Percentiles rank a stretch among this genome's conserved stretches.
Conservation (phyloP, 1,139 yeast genomes). For the Yamadazyma mexicana region DNA sequence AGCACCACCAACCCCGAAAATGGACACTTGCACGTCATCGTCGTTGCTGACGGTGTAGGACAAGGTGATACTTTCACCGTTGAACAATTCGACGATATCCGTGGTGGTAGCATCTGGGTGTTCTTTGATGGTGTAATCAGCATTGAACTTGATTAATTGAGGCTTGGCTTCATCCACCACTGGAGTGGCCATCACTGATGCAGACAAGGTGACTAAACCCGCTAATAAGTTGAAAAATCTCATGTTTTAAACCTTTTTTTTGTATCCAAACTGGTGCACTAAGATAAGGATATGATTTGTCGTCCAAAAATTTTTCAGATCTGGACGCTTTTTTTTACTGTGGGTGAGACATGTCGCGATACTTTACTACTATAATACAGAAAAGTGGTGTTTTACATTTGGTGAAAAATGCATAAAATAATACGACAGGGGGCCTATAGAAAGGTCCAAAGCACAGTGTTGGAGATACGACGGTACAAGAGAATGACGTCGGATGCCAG, state of each 20-base stretch:
- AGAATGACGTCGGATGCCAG: neutral
- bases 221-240: conserved; percentile 2
- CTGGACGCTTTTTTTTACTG: neutral
- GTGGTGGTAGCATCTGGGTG: conserved; percentile 33
- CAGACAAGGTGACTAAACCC: conserved; percentile 1
- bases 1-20: conserved; percentile 77
- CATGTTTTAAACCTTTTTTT: neutral
- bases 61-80: conserved; percentile 58
- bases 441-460: neutral
- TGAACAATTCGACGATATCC: conserved; percentile 43
- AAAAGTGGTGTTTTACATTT: neutral
- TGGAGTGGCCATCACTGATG: conserved; percentile 5
- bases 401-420: neutral
- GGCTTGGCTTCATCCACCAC: conserved; percentile 20
- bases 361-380: neutral
- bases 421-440: neutral
- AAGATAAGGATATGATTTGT: neutral
- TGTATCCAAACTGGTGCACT: neutral
- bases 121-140: conserved; percentile 44
- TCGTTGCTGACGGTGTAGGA: conserved; percentile 56
- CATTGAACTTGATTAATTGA: conserved; percentile 32
- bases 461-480: conserved; percentile 6
- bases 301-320: conserved; percentile 3
- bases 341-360: conserved; percentile 2
- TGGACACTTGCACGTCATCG: conserved; percentile 50